These are phyloP conservation scores for Tetracladium setigerum DNA, from an alignment of 495 filamentous ascomycete genomes.

Conservation along the genomic window DNA sequence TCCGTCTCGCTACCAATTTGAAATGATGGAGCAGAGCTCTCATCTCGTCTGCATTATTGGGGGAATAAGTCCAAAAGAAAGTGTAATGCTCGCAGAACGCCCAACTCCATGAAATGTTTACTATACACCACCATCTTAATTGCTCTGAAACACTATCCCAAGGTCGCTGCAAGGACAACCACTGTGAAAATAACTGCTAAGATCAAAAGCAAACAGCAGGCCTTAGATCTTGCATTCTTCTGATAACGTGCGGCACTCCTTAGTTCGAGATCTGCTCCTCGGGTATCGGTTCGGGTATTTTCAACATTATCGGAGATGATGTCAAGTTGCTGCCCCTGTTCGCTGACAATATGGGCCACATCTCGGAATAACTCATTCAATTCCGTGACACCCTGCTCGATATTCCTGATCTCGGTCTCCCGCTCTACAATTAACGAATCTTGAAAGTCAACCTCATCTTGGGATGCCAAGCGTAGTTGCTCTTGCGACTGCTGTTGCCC, in stretches of 20 bases:
- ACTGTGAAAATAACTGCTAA: constrained; percentile 81
- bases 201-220: constrained; percentile 88
- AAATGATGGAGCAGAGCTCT: too few species aligned
- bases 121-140: background rate
- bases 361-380: constrained; percentile 95
- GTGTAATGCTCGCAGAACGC: background rate
- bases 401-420: constrained; percentile 91
- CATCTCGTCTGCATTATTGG: too few species aligned
- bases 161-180: constrained; percentile 73
- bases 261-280: constrained; percentile 79
- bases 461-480: constrained; percentile 72
- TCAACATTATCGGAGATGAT: constrained; percentile 85
- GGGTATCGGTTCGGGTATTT: constrained; percentile 67
- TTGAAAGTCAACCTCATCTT: constrained; percentile 97
- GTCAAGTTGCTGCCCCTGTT: constrained; percentile 86
- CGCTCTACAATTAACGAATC: constrained; percentile 92
- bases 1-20: too few species aligned
- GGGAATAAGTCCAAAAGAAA: background rate
- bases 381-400: constrained; percentile 92
- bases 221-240: constrained; percentile 85
- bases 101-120: background rate
- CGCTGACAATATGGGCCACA: constrained; percentile 89
- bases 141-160: constrained; percentile 41
- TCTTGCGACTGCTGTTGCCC: constrained; percentile 62
- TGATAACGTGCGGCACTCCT: constrained; percentile 80